Evolutionary conservation across 169 alveolate genomes (phyloP).

Genomic region (Cryptosporidium ryanae): DNA sequence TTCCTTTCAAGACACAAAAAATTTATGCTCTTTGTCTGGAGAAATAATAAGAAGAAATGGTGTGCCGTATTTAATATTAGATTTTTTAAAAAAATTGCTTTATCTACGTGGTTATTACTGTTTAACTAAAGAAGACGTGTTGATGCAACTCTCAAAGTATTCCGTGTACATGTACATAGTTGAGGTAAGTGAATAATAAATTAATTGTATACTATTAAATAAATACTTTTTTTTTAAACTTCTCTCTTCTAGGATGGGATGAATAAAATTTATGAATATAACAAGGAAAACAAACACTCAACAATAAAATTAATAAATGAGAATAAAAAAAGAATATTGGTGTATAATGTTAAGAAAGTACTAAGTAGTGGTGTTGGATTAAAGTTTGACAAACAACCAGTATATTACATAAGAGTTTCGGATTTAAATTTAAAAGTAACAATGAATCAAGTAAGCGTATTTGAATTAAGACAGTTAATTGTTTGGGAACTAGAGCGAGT

Average conservation of each 20-base stretch:
- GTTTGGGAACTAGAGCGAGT: slow-evolving; percentile 66
- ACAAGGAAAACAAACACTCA: slow-evolving; percentile 1
- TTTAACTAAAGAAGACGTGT: slow-evolving; percentile 19
- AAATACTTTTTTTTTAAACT: background rate
- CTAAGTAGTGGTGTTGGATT: slow-evolving; percentile 57
- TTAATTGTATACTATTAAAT: background rate
- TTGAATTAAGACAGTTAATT: slow-evolving; percentile 46
- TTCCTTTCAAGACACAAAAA: slow-evolving; percentile 38
- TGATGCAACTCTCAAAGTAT: slow-evolving; percentile 31
- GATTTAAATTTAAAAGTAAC: slow-evolving; percentile 51
- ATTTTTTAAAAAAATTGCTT: slow-evolving; percentile 30
- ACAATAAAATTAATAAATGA: slow-evolving; percentile 26
- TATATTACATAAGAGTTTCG: slow-evolving; percentile 31
- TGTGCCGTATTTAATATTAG: slow-evolving; percentile 39
- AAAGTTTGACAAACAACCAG: slow-evolving; percentile 50
- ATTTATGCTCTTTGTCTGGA: slow-evolving; percentile 31
- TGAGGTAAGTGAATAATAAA: slow-evolving; percentile 33
- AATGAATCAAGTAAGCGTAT: background rate
- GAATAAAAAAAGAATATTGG: slow-evolving; percentile 41
- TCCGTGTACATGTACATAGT: slow-evolving; percentile 49
- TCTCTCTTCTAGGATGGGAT: slow-evolving; percentile 23
- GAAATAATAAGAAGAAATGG: slow-evolving; percentile 70
- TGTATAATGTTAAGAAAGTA: slow-evolving; percentile 22
- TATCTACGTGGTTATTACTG: slow-evolving; percentile 35
- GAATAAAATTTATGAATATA: slow-evolving; percentile 23